A percentile compares a stretch with the other conserved stretches of the same genome.
Evolutionary conservation across 1,284 basidiomycete species (phyloP).

Genomic region (Mycena sp.): DNA sequence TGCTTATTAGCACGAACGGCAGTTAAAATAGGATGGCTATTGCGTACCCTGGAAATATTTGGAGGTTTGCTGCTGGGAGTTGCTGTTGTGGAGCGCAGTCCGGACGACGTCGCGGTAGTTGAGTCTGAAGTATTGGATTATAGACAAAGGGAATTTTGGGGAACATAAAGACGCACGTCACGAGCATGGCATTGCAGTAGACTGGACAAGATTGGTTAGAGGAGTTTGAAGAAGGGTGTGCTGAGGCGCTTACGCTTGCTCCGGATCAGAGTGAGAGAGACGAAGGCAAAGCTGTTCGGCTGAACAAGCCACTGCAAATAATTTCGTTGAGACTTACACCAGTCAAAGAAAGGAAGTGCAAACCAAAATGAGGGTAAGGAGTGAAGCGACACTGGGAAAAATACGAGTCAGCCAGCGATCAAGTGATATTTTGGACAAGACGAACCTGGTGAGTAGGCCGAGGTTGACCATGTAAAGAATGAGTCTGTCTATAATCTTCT

Average conservation of each 20-base stretch:
- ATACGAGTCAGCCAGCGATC: background rate
- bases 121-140: background rate
- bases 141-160: background rate
- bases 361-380: slow-evolving; percentile 18
- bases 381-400: slow-evolving; percentile 2
- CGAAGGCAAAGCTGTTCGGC: slow-evolving; percentile 20
- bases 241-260: slow-evolving; percentile 16
- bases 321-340: background rate
- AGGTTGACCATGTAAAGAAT: slow-evolving; percentile 26
- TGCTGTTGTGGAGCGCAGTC: background rate
- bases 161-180: slow-evolving; percentile 13
- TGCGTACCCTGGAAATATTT: slow-evolving; percentile 16
- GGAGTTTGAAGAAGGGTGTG: background rate
- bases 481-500: slow-evolving; percentile 23
- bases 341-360: background rate
- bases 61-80: slow-evolving; percentile 8
- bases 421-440: too few relatives aligned
- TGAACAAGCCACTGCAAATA: slow-evolving; percentile 14
- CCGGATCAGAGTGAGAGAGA: slow-evolving; percentile 24
- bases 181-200: slow-evolving; percentile 25
- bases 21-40: background rate
- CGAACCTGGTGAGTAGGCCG: slow-evolving; percentile 22
- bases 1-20: background rate
- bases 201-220: slow-evolving; percentile 8
- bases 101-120: slow-evolving; percentile 18